These are phyloP conservation scores for Wickerhamiella dianesei DNA, from an alignment of 805 yeast species.

Conservation along the genomic window DNA sequence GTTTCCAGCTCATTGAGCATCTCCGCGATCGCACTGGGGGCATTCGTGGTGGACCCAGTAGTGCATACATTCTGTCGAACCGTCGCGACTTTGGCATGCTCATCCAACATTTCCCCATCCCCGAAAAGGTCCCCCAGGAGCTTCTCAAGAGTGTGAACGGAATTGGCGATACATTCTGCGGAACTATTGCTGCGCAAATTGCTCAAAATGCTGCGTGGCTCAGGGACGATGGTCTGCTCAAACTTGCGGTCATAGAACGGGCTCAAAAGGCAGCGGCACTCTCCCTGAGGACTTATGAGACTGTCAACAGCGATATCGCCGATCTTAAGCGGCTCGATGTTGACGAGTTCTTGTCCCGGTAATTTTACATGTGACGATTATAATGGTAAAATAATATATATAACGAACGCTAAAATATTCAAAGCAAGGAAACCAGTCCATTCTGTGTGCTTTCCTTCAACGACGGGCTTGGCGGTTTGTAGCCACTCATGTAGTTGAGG, in stretches of 20 bases:
- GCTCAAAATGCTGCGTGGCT: slow-evolving; percentile 22
- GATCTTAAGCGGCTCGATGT: slow-evolving; percentile 1
- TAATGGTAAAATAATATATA: neutral
- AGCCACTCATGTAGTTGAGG: slow-evolving; percentile 61
- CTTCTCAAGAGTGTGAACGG: slow-evolving; percentile 61
- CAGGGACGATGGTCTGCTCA: slow-evolving; percentile 21
- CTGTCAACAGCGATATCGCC: slow-evolving; percentile 21
- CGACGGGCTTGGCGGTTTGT: slow-evolving; percentile 47
- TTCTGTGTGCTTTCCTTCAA: slow-evolving; percentile 22
- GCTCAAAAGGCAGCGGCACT: slow-evolving; percentile 29
- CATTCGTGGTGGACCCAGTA: slow-evolving; percentile 14
- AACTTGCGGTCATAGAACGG: slow-evolving; percentile 19
- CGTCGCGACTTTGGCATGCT: slow-evolving; percentile 35
- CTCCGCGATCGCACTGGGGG: slow-evolving; percentile 20
- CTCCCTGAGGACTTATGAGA: slow-evolving; percentile 22
- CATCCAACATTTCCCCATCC: slow-evolving; percentile 45
- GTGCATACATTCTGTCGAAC: slow-evolving; percentile 15
- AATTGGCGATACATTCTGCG: slow-evolving; percentile 75
- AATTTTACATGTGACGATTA: neutral
- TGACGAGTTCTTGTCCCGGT: neutral
- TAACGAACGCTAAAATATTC: neutral
- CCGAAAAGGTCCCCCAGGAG: slow-evolving; percentile 26
- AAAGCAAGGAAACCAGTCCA: slow-evolving; percentile 8
- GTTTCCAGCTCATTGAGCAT: slow-evolving; percentile 27
- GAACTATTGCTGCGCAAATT: slow-evolving; percentile 40